Percentiles rank a stretch among this genome's conserved stretches.
These are phyloP conservation scores for Crataegus laevigata DNA, from an alignment of 306 rosid species.

Conservation along the genomic window DNA sequence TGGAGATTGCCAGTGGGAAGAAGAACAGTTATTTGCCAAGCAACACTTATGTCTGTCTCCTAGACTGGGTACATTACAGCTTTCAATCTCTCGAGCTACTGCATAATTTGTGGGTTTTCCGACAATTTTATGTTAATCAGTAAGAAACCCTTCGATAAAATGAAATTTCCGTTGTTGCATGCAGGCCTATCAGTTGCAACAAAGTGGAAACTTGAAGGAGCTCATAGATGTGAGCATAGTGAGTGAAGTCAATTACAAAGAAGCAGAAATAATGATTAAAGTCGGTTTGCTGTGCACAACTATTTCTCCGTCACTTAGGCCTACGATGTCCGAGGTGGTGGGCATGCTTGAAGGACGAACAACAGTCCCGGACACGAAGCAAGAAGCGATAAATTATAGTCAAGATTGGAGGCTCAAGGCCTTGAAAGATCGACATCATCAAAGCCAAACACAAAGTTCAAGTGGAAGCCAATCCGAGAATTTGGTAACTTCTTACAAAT, in stretches of 20 bases:
- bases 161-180: not conserved
- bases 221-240: slow-evolving; percentile 47
- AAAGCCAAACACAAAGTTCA: slow-evolving; percentile 18
- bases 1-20: slow-evolving; percentile 44
- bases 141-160: not conserved
- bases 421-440: slow-evolving; percentile 40
- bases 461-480: slow-evolving; percentile 31
- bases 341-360: slow-evolving; percentile 50
- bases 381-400: slow-evolving; percentile 23
- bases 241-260: slow-evolving; percentile 16
- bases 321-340: slow-evolving; percentile 55
- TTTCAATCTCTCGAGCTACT: not conserved
- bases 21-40: slow-evolving; percentile 33
- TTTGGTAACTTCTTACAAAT: slow-evolving; percentile 22
- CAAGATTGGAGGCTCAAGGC: slow-evolving; percentile 64
- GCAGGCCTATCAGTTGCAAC: slow-evolving; percentile 47
- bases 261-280: slow-evolving; percentile 38
- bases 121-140: not conserved
- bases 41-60: not conserved
- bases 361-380: slow-evolving; percentile 32
- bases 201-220: slow-evolving; percentile 34
- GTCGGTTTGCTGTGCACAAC: slow-evolving; percentile 51
- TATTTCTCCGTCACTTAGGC: slow-evolving; percentile 44
- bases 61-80: slow-evolving; percentile 10
- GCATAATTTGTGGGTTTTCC: not conserved